phyloP scores from a whole-genome alignment of 2,329 filamentous ascomycete genomes.

The Erysiphe pulchra region DNA sequence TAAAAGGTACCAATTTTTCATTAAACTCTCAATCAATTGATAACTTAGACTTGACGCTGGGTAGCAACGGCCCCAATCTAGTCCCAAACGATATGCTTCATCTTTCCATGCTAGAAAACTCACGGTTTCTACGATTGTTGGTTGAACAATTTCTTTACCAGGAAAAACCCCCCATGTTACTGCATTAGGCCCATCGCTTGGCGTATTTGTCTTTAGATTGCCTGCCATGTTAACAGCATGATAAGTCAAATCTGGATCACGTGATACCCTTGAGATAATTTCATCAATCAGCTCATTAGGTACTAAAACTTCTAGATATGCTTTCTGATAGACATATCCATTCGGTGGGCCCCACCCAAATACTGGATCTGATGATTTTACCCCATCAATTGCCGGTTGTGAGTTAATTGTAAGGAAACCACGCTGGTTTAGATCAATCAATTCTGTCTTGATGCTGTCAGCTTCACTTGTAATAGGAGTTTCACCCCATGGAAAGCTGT shows the following conservation, averaged over 20 bases:
- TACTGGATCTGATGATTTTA: slow-evolving; percentile 61
- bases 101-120: slow-evolving; percentile 98
- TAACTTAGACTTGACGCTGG: slow-evolving; percentile 51
- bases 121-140: slow-evolving; percentile 95
- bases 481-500: slow-evolving; percentile 84
- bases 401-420: slow-evolving; percentile 93
- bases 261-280: slow-evolving; percentile 52
- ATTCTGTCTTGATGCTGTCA: slow-evolving; percentile 46
- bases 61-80: slow-evolving; percentile 87
- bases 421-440: slow-evolving; percentile 61
- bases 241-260: slow-evolving; percentile 65
- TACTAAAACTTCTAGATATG: slow-evolving; percentile 79
- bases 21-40: slow-evolving; percentile 53
- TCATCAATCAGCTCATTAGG: slow-evolving; percentile 55
- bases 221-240: slow-evolving; percentile 76
- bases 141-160: slow-evolving; percentile 97
- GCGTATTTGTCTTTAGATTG: slow-evolving; percentile 60
- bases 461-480: slow-evolving; percentile 63
- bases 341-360: slow-evolving; percentile 89
- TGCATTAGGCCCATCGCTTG: slow-evolving; percentile 76
- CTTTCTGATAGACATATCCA: slow-evolving; percentile 95
- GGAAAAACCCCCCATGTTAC: slow-evolving; percentile 99
- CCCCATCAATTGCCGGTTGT: slow-evolving; percentile 79
- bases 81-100: slow-evolving; percentile 77
- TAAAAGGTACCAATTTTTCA: slow-evolving; percentile 78